A percentile compares a stretch with the other conserved stretches of the same genome.
Conservation (phyloP, 2,329 filamentous ascomycete genomes). For the Colletotrichum horii region DNA sequence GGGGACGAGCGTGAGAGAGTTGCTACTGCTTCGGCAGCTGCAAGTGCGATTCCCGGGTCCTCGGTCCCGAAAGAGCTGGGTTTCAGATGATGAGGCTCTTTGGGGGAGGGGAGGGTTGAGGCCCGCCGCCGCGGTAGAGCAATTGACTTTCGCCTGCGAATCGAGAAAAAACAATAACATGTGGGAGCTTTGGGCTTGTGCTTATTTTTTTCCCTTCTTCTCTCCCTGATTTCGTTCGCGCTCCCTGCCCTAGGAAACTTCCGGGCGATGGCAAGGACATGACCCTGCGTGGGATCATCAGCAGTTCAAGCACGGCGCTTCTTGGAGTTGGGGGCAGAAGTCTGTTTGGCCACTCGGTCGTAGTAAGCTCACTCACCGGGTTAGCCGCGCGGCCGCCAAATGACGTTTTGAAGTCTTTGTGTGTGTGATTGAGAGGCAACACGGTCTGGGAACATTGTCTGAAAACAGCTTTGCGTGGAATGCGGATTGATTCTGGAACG, state of each 20-base stretch:
- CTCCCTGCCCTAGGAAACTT: neutral
- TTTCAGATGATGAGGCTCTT: conserved; percentile 4
- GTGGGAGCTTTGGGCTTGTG: neutral
- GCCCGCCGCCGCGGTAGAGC: neutral
- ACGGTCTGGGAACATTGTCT: neutral
- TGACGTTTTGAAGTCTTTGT: neutral
- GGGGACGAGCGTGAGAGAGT: neutral
- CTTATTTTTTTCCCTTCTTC: neutral
- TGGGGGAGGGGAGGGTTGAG: neutral
- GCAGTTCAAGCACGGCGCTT: neutral
- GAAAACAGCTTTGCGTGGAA: neutral
- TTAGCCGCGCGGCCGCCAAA: neutral
- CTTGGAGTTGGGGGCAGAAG: neutral
- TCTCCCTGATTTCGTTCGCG: neutral
- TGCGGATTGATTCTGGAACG: neutral
- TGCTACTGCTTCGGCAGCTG: neutral
- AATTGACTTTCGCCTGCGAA: conserved; percentile 14
- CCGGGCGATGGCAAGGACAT: neutral
- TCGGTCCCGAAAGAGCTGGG: conserved; percentile 3
- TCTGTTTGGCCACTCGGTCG: neutral
- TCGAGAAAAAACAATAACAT: neutral
- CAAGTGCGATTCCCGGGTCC: neutral
- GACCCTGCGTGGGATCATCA: neutral
- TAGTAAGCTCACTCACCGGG: neutral
- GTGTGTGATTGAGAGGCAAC: neutral